These are phyloP conservation scores for Cardamine occulta DNA, from an alignment of 345 rosid genomes.

Conservation along the genomic window DNA sequence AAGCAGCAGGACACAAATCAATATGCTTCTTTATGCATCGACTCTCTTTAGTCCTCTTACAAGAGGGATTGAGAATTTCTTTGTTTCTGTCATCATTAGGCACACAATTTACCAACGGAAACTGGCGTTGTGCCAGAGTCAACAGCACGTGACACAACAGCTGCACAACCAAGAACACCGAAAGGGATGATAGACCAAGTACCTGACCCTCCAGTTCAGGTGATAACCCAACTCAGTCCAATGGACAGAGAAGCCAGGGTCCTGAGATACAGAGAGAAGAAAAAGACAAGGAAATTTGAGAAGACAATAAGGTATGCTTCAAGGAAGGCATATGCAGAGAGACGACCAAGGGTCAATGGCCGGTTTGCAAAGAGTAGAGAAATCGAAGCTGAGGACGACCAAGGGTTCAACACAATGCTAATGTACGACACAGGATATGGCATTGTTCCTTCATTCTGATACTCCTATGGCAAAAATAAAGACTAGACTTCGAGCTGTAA, in stretches of 20 bases:
- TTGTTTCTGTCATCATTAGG: slow-evolving; percentile 51
- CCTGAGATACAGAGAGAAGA: slow-evolving; percentile 90
- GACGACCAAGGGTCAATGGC: slow-evolving; percentile 90
- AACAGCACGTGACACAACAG: slow-evolving; percentile 54
- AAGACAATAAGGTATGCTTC: slow-evolving; percentile 98
- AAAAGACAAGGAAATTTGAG: slow-evolving; percentile 82
- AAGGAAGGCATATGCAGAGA: slow-evolving; percentile 95
- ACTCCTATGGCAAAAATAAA: neutral
- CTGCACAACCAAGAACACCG: slow-evolving; percentile 50
- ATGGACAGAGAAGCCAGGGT: slow-evolving; percentile 94
- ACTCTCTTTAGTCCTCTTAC: slow-evolving; percentile 41
- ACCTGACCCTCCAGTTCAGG: slow-evolving; percentile 57
- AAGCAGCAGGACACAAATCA: slow-evolving; percentile 4
- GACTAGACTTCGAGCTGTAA: slow-evolving; percentile 22
- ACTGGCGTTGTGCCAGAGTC: slow-evolving; percentile 69
- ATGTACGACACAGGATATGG: slow-evolving; percentile 63
- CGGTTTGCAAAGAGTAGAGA: slow-evolving; percentile 83
- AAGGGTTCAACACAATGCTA: slow-evolving; percentile 53
- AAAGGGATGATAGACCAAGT: slow-evolving; percentile 64
- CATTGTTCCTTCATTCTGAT: slow-evolving; percentile 74
- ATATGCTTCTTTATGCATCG: slow-evolving; percentile 13
- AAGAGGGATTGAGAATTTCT: slow-evolving; percentile 36
- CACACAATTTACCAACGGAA: slow-evolving; percentile 65
- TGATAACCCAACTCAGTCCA: slow-evolving; percentile 67
- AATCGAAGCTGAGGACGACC: slow-evolving; percentile 68